Evolutionary conservation across 345 rosid species (phyloP), one percentile per base, ranked within the genome.

Genomic region (Clausena lansium): DNA sequence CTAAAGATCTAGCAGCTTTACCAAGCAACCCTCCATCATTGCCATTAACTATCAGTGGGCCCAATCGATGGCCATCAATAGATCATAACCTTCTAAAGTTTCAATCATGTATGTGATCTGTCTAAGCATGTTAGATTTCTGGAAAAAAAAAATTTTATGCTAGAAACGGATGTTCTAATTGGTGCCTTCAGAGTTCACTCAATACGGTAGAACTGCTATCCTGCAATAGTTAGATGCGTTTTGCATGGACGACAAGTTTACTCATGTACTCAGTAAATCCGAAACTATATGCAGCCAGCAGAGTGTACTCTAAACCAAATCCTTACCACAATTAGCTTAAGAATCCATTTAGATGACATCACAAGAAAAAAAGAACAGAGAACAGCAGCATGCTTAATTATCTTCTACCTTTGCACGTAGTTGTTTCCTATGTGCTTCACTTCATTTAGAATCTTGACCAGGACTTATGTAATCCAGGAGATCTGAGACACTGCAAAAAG

Each of bases 381-480:
- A 67, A 67, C 15, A 24, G 19, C 9, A 67, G 27, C 24, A 39
- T 5, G 54, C 22, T 45, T 17, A 25, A 15, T 72, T 27, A 41
- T 41, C n/a, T 36, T 17, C 60, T 81, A 91, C 91, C 91, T 89
- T 91, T 13, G 85, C 80, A 71, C 90, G 93, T 20, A 89, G 84
- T 35, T 86, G 92, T 83, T 89, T 89, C 84, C 79, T 86, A 41
- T 83, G 91, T 20, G 69, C 61, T 64, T 86, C 84, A 2, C 50
- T 78, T 84, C 87, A 85, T 78, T 80, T 88, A 60, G 88, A 81
- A 83, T 84, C 88, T 82, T 89, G 93, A 85, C 81, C 84, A 14
- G 90, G 89, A 81, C 81, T 91, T 39, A 89, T 91, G 81, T 80
- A 91, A 84, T 91, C 89, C 79, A 91, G 80, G 63, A 91, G 93